Conservation (phyloP, 1,139 yeast species). For the Zygosaccharomyces pseudobailii region DNA sequence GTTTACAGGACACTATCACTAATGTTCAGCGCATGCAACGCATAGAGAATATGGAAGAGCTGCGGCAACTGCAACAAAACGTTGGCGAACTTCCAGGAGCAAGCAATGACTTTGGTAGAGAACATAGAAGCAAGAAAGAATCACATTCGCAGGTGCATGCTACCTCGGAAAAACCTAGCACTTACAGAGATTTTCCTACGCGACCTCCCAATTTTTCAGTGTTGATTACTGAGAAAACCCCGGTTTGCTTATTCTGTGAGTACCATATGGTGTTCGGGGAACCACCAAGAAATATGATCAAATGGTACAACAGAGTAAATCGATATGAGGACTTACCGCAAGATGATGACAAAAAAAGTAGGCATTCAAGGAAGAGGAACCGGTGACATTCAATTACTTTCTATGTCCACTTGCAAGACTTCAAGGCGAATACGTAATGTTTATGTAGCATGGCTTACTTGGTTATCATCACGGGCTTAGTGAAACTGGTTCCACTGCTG, state of each 20-base stretch:
- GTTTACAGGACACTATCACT: constrained; percentile 11
- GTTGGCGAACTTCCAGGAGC: neutral
- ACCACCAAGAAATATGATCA: constrained; percentile 45
- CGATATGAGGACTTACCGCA: constrained; percentile 25
- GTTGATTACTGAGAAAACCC: constrained; percentile 21
- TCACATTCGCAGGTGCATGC: neutral
- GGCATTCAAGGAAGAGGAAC: constrained; percentile 18
- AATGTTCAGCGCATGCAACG: constrained; percentile 11
- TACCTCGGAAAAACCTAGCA: neutral
- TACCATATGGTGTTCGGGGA: constrained; percentile 54
- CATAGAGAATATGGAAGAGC: constrained; percentile 9
- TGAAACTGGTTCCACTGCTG: neutral
- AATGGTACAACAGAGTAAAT: constrained; percentile 41
- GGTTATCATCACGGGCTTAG: neutral
- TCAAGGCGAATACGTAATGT: neutral
- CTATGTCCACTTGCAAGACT: too few species aligned
- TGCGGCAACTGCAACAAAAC: neutral
- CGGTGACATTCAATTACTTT: constrained; percentile 3
- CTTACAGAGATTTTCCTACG: constrained; percentile 8
- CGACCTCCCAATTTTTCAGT: constrained; percentile 28
- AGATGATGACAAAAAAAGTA: constrained; percentile 7
- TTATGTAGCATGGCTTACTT: neutral
- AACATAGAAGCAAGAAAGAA: neutral
- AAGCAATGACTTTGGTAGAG: neutral
- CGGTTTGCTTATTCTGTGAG: constrained; percentile 54